Evolutionary conservation across 257 asterid genomes (phyloP).

Genomic region (Verbascum thapsus): DNA sequence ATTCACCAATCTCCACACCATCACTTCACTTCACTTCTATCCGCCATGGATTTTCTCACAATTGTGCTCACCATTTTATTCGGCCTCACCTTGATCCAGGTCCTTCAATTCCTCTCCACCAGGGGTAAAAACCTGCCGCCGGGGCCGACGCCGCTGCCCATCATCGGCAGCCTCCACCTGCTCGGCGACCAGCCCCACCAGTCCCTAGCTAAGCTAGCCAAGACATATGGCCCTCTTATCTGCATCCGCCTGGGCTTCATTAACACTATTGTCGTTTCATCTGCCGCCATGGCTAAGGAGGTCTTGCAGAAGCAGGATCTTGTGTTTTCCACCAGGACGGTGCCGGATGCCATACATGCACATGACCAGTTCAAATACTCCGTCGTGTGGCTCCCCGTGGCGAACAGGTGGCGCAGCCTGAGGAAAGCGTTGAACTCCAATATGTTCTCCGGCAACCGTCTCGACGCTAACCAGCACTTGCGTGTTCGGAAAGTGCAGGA

Average conservation of each 20-base stretch:
- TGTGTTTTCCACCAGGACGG: conserved; percentile 49
- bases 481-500: conserved; percentile 59
- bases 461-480: conserved; percentile 63
- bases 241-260: conserved; percentile 56
- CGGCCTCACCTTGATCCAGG: conserved; percentile 31
- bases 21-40: no score
- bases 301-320: conserved; percentile 71
- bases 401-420: conserved; percentile 61
- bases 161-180: conserved; percentile 71
- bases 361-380: conserved; percentile 62
- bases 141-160: conserved; percentile 74
- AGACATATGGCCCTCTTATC: conserved; percentile 68
- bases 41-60: conserved; percentile 46
- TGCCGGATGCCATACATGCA: conserved; percentile 62
- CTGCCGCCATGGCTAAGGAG: conserved; percentile 61
- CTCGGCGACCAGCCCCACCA: conserved; percentile 73
- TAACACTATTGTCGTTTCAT: conserved; percentile 60
- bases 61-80: conserved; percentile 23
- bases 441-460: conserved; percentile 60
- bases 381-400: conserved; percentile 70
- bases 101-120: conserved; percentile 31
- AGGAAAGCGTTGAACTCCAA: conserved; percentile 58
- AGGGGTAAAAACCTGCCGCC: conserved; percentile 52
- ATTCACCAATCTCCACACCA: neutral
- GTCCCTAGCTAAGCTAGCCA: conserved; percentile 58